Conservation (phyloP, 208 protist species). For the Leishmania aethiopica region DNA sequence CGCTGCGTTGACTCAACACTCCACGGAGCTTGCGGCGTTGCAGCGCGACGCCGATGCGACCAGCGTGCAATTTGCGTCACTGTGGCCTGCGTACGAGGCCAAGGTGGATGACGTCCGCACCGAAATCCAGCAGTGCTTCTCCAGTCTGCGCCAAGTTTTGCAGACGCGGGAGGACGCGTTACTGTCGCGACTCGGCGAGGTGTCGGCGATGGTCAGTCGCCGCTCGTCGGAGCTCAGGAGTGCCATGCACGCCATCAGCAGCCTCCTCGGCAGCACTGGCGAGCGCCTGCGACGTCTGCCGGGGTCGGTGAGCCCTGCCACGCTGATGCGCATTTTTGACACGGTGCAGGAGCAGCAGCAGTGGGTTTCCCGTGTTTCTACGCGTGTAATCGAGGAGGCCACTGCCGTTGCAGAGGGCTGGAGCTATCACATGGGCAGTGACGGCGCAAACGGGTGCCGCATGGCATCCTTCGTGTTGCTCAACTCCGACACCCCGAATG, state of each 20-base stretch:
- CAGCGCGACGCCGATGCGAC: slow-evolving; percentile 9
- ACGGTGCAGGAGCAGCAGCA: slow-evolving; percentile 11
- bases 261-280: slow-evolving; percentile 7
- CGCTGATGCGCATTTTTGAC: slow-evolving; percentile 21
- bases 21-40: slow-evolving; percentile 23
- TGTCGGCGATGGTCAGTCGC: slow-evolving; percentile 10
- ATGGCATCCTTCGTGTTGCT: slow-evolving; percentile 41
- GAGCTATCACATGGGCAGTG: slow-evolving; percentile 19
- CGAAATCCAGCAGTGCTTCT: slow-evolving; percentile 45
- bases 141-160: slow-evolving; percentile 36
- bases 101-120: slow-evolving; percentile 23
- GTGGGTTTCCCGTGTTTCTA: slow-evolving; percentile 9
- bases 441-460: slow-evolving; percentile 17
- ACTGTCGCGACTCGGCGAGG: slow-evolving; percentile 15
- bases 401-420: slow-evolving; percentile 25
- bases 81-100: slow-evolving; percentile 29
- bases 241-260: slow-evolving; percentile 9
- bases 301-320: slow-evolving; percentile 18
- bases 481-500: slow-evolving; percentile 28
- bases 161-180: slow-evolving; percentile 50
- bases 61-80: not conserved
- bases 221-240: slow-evolving; percentile 11
- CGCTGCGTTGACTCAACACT: slow-evolving; percentile 7
- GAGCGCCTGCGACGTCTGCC: not conserved
- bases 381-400: slow-evolving; percentile 18